Base-by-base conservation (phyloP, 2,329 filamentous ascomycete species). In the Tolypocladium inflatum region DNA sequence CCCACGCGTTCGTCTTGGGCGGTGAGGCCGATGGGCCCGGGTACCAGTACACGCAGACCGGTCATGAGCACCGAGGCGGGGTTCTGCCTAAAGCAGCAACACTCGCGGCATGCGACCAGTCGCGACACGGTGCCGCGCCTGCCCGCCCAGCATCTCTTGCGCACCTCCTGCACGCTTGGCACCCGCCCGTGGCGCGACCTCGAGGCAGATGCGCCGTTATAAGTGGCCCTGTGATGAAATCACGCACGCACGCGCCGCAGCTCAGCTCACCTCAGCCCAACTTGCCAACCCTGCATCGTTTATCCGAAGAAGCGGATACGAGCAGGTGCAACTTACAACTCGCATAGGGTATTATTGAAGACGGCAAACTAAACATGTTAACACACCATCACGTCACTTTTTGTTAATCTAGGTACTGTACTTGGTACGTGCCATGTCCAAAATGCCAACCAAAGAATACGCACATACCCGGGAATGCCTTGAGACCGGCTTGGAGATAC, bases 21-120 rank as follows among this genome's bases (percentile, higher is more conserved):
- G 57, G 59, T 61, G 59, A 57, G 55, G 33, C 30, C 48, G 43
- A 57, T 35, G 48, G 35, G 55, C 37, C 5, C 51, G 57, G 48
- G 59, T 61, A 61, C 41, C 43, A 21, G 42, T 58, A 60, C 59
- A 17, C 43, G 26, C n/a, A 17, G 23, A 30, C 35, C 30, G 55
- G 59, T 61, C 59, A 61, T 61, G 59, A 55, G 55, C 58, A 15
- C 38, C 42, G 37, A 51, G 54, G 55, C 37, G 59, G 58, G 59
- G 53, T 56, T 54, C 37, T 33, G 48, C 48, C 48, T 21, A 51
- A 51, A 51, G 19, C 48, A 51, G 30, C 48, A 17, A 35, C 30
- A 8, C 45, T 50, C 26, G 45, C 45, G 45, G 15, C 45, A 33
- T 10, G 21, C 42, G 10, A 45, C 42, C 42, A 45, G 45, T 23